Evolutionary conservation across 164 flowering plant genomes (phyloP), one percentile per base, ranked within the genome.

Genomic region (Taxillus chinensis): DNA sequence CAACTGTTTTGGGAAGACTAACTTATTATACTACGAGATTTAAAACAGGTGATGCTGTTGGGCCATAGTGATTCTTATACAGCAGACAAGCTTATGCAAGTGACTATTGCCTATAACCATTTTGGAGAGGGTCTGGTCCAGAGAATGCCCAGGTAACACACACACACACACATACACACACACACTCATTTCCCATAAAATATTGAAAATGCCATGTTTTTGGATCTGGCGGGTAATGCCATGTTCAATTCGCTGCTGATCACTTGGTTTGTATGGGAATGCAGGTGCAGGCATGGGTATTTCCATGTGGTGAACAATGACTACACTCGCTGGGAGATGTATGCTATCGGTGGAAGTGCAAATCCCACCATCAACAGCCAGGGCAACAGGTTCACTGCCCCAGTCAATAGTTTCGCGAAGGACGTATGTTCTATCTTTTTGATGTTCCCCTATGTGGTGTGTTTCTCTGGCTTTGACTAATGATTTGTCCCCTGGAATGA

Each of bases 271-370:
- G 8, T 6, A 53, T 7, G 56, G 56, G 14, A 7, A 57, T 76
- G 62, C 85, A 89, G 96, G 75, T 88, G 95, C 68, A 79, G 97
- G 52, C 95, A 83, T 67, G 97, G 97, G 4, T 88, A 88, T 55
- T 88, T 88, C 82, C 97, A 90, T 75, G 93, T 90, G 62, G 97
- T 87, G 71, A 90, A 90, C 91, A 90, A 90, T 66, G 95, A 88
- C 78, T 90, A 90, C 78, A 88, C 95, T 58, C 92, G 86, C 78
- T 90, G 97, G 97, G 92, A 90, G 69, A 90, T 90, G 97, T 90
- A 90, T 74, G 97, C 95, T 53, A 90, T 90, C 43, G 97, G 97
- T 63, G 97, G 97, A 71, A 88, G 97, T 70, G 97, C 89, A 54
- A 45, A 64, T 3, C 97, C 97, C 60, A 90, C 97, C 68, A 90